phyloP scores from a whole-genome alignment of 768 basidiomycete genomes.

The Suillus fuscotomentosus region DNA sequence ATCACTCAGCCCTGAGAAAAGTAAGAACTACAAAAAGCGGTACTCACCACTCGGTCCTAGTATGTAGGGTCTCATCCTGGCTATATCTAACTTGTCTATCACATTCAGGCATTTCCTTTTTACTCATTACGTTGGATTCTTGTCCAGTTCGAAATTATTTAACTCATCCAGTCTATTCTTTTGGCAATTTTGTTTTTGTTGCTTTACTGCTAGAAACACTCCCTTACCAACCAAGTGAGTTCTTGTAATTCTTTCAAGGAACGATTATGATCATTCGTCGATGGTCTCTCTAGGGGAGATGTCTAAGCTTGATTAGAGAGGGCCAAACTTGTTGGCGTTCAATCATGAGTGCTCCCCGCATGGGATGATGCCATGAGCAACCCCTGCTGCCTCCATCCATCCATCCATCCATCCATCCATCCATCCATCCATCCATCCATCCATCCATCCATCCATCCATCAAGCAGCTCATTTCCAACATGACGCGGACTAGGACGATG shows the following conservation, averaged over 20 bases:
- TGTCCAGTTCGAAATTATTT: not conserved
- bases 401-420: no score
- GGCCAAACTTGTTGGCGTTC: not conserved
- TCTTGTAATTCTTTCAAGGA: not conserved
- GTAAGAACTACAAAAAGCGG: not conserved
- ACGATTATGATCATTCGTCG: not conserved
- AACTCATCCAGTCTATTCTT: not conserved
- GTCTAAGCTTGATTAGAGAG: not conserved
- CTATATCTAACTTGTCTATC: not conserved
- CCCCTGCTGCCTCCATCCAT: not conserved
- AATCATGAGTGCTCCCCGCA: not conserved
- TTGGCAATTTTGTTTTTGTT: not conserved
- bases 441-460: not conserved
- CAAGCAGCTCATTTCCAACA: not conserved
- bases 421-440: not conserved
- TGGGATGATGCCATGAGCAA: not conserved
- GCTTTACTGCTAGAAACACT: not conserved
- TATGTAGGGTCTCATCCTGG: not conserved
- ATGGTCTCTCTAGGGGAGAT: not conserved
- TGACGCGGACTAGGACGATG: not conserved
- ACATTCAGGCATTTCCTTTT: not conserved
- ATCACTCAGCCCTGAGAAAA: not conserved
- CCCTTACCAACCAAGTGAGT: not conserved
- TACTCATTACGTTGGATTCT: not conserved
- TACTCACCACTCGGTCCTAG: not conserved